Evolutionary conservation across 1,284 basidiomycete genomes (phyloP).

Genomic region (Moesziomyces antarcticus): DNA sequence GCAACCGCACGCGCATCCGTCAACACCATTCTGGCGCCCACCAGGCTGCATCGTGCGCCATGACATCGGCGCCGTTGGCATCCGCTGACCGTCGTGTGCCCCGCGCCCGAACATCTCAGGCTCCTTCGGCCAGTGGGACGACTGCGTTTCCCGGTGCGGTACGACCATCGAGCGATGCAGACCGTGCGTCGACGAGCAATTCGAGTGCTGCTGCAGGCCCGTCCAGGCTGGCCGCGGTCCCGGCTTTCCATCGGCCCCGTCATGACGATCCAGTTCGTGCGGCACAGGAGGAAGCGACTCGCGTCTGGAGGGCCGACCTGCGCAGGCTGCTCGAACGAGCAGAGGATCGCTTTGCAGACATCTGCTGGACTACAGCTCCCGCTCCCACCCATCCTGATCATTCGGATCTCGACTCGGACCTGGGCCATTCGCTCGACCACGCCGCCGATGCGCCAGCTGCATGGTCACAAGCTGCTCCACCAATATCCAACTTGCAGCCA

Average conservation of each 20-base stretch:
- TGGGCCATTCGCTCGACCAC: conserved; percentile 5
- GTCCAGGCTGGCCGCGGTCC: conserved; percentile 2
- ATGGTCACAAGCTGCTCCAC: not conserved
- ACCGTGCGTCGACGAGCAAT: not conserved
- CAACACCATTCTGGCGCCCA: not conserved
- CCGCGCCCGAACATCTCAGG: not conserved
- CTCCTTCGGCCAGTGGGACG: not conserved
- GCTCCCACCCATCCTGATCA: conserved; percentile 7
- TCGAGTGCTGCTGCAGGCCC: conserved; percentile 9
- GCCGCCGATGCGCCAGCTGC: not conserved
- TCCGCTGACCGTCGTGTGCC: not conserved
- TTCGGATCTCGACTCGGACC: conserved; percentile 12
- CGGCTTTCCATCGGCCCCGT: not conserved
- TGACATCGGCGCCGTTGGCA: not conserved
- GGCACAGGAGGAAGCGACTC: conserved; percentile 44
- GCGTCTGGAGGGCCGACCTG: conserved; percentile 53
- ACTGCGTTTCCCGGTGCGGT: not conserved
- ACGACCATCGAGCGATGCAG: not conserved
- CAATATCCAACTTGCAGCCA: not conserved
- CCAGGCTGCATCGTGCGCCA: not conserved
- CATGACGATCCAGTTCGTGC: conserved; percentile 31
- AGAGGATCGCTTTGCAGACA: conserved; percentile 55
- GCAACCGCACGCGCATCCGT: not conserved
- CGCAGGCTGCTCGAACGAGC: conserved; percentile 42
- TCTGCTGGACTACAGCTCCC: conserved; percentile 51